Conservation (phyloP, 129 eudicot species). For the Escallonia herrerae region DNA sequence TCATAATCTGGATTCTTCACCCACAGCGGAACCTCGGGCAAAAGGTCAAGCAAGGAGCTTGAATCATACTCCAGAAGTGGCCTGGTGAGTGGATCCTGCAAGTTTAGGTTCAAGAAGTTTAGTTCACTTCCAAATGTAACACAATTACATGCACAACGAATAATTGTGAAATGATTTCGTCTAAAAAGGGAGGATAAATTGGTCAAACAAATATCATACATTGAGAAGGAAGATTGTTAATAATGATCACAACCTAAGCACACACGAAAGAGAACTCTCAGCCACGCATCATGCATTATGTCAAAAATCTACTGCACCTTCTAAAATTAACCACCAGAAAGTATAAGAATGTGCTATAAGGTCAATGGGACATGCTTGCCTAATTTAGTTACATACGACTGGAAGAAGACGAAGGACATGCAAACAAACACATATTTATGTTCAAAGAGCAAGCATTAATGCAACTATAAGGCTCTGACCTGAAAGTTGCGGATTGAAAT, state of each 20-base stretch:
- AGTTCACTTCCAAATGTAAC: not conserved
- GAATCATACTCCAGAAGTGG: slow-evolving; percentile 50
- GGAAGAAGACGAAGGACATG: not conserved
- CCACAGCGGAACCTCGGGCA: slow-evolving; percentile 76
- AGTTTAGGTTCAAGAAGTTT: slow-evolving; percentile 12
- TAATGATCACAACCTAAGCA: not conserved
- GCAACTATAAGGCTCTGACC: no score
- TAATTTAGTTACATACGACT: not conserved
- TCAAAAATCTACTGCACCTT: slow-evolving; percentile 11
- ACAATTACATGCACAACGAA: not conserved
- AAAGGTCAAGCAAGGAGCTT: slow-evolving; percentile 39
- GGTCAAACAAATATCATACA: slow-evolving; percentile 3
- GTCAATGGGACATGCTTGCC: not conserved
- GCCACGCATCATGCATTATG: slow-evolving; percentile 8
- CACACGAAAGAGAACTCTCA: not conserved
- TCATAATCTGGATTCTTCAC: slow-evolving; percentile 77
- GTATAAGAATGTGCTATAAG: not conserved
- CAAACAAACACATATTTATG: not conserved
- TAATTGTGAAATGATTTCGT: not conserved
- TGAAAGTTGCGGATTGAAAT: not conserved
- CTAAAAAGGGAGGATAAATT: not conserved
- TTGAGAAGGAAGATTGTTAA: not conserved
- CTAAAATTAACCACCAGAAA: not conserved
- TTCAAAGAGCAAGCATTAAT: not conserved
- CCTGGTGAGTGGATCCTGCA: slow-evolving; percentile 51